Percentiles rank a stretch among this genome's conserved stretches.
Evolutionary conservation across 2,329 filamentous ascomycete species (phyloP).

Genomic region (Aspergillus unguis): DNA sequence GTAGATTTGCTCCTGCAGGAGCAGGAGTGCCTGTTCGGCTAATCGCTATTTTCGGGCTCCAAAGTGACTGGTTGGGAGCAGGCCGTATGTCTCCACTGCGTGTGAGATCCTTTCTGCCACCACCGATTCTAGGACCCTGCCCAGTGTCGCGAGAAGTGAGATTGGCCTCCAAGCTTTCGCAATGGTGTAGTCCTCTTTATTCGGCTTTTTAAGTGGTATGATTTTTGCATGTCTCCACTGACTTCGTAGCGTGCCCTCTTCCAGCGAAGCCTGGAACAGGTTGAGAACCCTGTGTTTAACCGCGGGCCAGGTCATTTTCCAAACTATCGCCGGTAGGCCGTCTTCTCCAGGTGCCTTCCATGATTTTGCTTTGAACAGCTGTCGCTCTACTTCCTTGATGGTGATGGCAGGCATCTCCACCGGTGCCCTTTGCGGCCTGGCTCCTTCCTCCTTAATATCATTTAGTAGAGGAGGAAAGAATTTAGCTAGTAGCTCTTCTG

Average conservation of each 20-base stretch:
- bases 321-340: conserved; percentile 8
- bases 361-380: conserved; percentile 16
- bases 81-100: conserved; percentile 1
- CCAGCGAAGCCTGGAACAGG: conserved; percentile 15
- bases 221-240: conserved; percentile 20
- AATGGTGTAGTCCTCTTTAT: conserved; percentile 24
- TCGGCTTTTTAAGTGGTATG: conserved; percentile 24
- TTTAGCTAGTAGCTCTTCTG: conserved; percentile 15
- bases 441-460: neutral
- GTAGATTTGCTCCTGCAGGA: conserved; percentile 20
- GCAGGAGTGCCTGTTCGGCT: conserved; percentile 22
- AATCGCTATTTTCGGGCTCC: conserved; percentile 17
- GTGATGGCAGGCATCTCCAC: conserved; percentile 16
- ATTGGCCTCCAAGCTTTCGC: conserved; percentile 25
- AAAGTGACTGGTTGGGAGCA: conserved; percentile 24
- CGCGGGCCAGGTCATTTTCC: conserved; percentile 12
- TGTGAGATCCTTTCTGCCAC: neutral
- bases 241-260: conserved; percentile 19
- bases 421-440: neutral
- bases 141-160: conserved; percentile 24
- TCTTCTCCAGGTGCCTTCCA: conserved; percentile 16
- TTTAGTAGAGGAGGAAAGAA: conserved; percentile 19
- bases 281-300: conserved; percentile 5
- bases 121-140: conserved; percentile 21
- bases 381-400: conserved; percentile 15